These are phyloP conservation scores for Syncephalis plumigaleata DNA, from an alignment of 371 early-diverging fungal species.

Conservation along the genomic window DNA sequence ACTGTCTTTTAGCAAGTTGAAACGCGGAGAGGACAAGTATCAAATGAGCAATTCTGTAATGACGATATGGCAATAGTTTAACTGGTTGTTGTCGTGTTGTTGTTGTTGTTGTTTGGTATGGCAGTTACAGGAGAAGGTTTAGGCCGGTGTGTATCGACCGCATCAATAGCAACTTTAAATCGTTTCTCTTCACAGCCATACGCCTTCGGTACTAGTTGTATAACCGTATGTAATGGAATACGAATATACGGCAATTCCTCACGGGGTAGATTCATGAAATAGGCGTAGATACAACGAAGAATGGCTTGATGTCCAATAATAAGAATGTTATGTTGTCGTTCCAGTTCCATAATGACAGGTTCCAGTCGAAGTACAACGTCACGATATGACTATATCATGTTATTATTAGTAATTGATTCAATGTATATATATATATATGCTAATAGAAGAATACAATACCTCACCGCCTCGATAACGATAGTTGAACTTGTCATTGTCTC, in stretches of 20 bases:
- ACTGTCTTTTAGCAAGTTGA: too few species aligned
- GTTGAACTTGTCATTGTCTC: conserved; percentile 90
- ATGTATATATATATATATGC: too few species aligned
- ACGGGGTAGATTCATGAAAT: conserved; percentile 78
- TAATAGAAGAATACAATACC: conserved; percentile 16
- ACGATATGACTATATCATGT: conserved; percentile 45
- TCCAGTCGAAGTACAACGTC: conserved; percentile 77
- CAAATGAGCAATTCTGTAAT: too few species aligned
- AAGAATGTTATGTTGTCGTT: conserved; percentile 86
- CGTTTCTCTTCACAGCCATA: conserved; percentile 84
- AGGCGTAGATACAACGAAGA: conserved; percentile 82
- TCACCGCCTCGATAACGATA: conserved; percentile 93
- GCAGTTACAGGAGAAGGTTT: too few species aligned
- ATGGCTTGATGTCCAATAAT: conserved; percentile 93
- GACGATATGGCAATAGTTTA: too few species aligned
- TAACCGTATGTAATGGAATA: conserved; percentile 92
- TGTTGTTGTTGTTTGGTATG: too few species aligned
- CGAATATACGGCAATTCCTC: conserved; percentile 90
- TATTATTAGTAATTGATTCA: not conserved
- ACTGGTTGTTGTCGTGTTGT: too few species aligned
- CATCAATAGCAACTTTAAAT: conserved; percentile 68
- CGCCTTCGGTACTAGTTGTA: conserved; percentile 86
- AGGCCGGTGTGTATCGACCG: conserved; percentile 72
- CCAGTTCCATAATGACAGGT: conserved; percentile 95
- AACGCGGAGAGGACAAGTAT: too few species aligned